phyloP scores from a whole-genome alignment of 2,329 filamentous ascomycete species.

The Chalara sp. region DNA sequence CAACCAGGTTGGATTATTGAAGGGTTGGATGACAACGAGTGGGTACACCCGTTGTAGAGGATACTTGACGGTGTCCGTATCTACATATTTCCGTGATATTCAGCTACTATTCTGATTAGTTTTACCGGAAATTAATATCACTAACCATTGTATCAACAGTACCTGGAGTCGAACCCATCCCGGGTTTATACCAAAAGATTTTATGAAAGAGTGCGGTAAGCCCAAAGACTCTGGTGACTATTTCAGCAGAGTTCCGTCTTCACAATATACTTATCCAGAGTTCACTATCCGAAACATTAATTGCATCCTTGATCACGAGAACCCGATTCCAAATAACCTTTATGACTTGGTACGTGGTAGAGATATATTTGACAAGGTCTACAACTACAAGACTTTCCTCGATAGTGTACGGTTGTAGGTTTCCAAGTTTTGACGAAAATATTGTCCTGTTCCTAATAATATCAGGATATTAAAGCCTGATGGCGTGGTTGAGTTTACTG shows the following conservation, averaged over 20 bases:
- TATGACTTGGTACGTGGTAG: constrained; percentile 24
- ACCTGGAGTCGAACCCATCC: too few relatives aligned
- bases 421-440: not conserved
- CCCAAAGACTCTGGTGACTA: constrained; percentile 12
- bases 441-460: too few relatives aligned
- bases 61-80: too few relatives aligned
- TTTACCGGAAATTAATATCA: too few relatives aligned
- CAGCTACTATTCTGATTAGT: too few relatives aligned
- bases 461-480: constrained; percentile 19
- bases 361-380: constrained; percentile 23
- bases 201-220: too few relatives aligned
- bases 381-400: constrained; percentile 23
- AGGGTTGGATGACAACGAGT: constrained; percentile 19
- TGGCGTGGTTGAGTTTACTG: constrained; percentile 25
- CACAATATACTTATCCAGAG: constrained; percentile 14
- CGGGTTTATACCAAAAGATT: too few relatives aligned
- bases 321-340: constrained; percentile 19
- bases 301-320: constrained; percentile 12
- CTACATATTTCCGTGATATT: too few relatives aligned
- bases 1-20: constrained; percentile 24
- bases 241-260: constrained; percentile 14
- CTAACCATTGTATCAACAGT: too few relatives aligned
- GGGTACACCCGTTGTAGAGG: too few relatives aligned
- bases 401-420: constrained; percentile 19
- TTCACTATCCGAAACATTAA: constrained; percentile 25